Evolutionary conservation across 2,329 filamentous ascomycete genomes (phyloP).

Genomic region (Xylaria sp.): DNA sequence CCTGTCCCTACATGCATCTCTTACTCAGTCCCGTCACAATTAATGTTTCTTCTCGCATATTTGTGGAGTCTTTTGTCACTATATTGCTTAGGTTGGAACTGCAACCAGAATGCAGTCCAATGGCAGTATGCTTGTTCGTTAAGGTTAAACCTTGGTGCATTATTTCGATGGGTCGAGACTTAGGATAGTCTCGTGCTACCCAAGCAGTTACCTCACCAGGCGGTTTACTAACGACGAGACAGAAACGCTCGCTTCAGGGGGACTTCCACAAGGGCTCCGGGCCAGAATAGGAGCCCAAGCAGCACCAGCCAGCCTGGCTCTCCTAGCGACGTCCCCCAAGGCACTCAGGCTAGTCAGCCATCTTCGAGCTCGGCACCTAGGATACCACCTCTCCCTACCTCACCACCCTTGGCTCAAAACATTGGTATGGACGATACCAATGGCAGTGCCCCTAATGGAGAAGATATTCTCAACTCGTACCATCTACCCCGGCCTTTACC

Average conservation of each 20-base stretch:
- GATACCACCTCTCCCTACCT: constrained; percentile 71
- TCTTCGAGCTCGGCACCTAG: constrained; percentile 65
- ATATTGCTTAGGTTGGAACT: constrained; percentile 4
- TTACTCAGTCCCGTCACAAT: neutral
- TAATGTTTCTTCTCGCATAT: neutral
- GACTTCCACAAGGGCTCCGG: constrained; percentile 62
- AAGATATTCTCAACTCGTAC: constrained; percentile 68
- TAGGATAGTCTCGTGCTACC: constrained; percentile 9
- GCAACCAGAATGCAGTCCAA: neutral
- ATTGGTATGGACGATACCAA: constrained; percentile 74
- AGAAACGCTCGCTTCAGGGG: constrained; percentile 71
- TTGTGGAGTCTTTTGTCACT: neutral
- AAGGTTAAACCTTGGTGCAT: neutral
- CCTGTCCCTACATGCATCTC: constrained; percentile 4
- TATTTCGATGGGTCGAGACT: constrained; percentile 14
- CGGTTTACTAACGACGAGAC: constrained; percentile 45
- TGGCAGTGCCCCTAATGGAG: constrained; percentile 59
- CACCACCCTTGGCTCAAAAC: constrained; percentile 72
- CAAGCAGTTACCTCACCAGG: constrained; percentile 22
- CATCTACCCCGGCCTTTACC: constrained; percentile 75
- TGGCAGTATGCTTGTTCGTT: neutral
- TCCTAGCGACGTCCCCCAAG: constrained; percentile 58
- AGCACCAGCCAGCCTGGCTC: constrained; percentile 62
- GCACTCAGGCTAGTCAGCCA: constrained; percentile 62
- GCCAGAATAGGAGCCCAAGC: constrained; percentile 65